Evolutionary conservation across 345 rosid genomes (phyloP).

Genomic region (Eucalyptus camaldulensis): DNA sequence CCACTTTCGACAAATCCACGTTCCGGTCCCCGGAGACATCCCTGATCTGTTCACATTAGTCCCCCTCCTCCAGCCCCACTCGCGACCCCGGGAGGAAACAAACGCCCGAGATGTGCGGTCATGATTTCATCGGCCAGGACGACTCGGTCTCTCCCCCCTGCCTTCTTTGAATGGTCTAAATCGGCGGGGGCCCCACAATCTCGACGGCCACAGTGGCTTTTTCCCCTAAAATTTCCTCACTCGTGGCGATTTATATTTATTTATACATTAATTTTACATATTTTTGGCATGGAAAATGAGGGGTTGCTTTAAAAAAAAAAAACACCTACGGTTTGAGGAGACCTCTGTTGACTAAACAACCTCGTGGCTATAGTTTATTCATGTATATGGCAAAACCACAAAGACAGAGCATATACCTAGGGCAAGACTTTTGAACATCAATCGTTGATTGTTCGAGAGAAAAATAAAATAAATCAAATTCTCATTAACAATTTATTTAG

Average conservation of each 20-base stretch:
- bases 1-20: background rate
- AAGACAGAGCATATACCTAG: background rate
- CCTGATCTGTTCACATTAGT: background rate
- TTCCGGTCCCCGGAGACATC: background rate
- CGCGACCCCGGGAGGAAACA: background rate
- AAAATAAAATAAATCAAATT: background rate
- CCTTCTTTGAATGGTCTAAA: background rate
- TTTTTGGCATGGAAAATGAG: background rate
- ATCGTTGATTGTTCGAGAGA: fast-evolving
- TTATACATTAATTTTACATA: background rate
- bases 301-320: background rate
- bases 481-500: background rate
- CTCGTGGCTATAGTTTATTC: background rate
- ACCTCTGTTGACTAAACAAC: background rate
- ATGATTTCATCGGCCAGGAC: background rate
- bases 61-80: background rate
- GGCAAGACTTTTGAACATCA: fast-evolving
- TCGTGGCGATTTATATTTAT: background rate
- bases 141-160: background rate
- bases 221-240: background rate
- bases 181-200: background rate
- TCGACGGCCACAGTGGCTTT: background rate
- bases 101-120: background rate
- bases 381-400: background rate
- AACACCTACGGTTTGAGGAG: background rate